These are phyloP conservation scores for Murraya paniculata DNA, from an alignment of 345 rosid genomes.

Conservation along the genomic window DNA sequence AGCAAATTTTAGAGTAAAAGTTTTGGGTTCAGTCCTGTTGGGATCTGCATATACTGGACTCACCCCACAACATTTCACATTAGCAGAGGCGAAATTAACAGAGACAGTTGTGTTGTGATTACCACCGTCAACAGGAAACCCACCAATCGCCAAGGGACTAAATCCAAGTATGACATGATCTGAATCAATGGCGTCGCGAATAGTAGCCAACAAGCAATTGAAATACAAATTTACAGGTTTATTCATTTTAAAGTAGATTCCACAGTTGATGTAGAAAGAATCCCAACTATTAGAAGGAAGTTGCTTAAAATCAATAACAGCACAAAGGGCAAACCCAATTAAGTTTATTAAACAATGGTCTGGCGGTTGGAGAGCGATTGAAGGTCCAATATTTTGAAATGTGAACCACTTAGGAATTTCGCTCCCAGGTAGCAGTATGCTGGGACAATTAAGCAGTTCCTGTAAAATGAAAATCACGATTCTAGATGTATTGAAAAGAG, in stretches of 20 bases:
- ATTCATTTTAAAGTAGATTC: neutral
- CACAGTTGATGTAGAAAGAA: neutral
- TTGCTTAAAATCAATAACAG: neutral
- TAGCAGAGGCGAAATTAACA: neutral
- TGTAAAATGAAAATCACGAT: neutral
- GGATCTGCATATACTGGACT: neutral
- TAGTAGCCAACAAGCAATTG: neutral
- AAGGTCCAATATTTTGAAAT: neutral
- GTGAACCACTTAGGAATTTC: constrained; percentile 4
- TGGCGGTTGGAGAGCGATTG: neutral
- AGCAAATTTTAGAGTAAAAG: neutral
- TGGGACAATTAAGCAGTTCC: neutral
- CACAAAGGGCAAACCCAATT: neutral
- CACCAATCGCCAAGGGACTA: neutral
- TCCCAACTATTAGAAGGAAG: neutral
- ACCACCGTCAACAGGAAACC: neutral
- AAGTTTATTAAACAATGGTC: neutral
- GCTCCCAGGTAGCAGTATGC: neutral
- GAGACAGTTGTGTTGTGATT: too few species aligned
- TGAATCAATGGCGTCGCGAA: neutral
- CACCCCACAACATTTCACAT: neutral
- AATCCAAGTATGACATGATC: neutral
- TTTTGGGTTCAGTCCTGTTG: neutral
- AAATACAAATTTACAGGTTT: neutral
- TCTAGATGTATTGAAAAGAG: neutral